These are phyloP conservation scores for Porogramme epimiltina DNA, from an alignment of 1,284 basidiomycete species.

Conservation along the genomic window DNA sequence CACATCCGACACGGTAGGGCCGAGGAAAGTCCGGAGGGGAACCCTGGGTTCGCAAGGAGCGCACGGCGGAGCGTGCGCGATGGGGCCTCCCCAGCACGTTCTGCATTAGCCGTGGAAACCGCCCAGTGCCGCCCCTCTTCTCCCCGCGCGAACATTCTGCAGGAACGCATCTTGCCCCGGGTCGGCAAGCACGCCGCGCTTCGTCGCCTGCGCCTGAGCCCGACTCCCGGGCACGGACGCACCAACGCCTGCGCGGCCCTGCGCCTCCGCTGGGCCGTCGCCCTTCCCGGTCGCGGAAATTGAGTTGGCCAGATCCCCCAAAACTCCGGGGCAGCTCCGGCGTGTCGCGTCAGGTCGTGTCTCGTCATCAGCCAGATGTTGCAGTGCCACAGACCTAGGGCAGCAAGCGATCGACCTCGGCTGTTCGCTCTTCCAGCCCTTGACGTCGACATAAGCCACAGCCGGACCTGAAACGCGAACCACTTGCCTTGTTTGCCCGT, in stretches of 20 bases:
- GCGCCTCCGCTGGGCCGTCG: background rate
- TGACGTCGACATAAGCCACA: too few relatives aligned
- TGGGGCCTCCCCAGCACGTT: slow-evolving; percentile 3
- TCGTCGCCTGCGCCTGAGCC: background rate
- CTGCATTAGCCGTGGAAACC: slow-evolving; percentile 13
- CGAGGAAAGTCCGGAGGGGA: slow-evolving; percentile 33
- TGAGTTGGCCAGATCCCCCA: slow-evolving; percentile 18
- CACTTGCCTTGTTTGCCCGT: too few relatives aligned
- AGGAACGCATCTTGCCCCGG: background rate
- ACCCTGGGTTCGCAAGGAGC: slow-evolving; percentile 9
- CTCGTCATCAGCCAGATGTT: background rate
- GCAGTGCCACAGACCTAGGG: background rate
- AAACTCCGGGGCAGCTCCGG: slow-evolving; percentile 23
- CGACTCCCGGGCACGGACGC: background rate
- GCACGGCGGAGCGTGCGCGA: slow-evolving; percentile 10
- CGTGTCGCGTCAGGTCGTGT: background rate
- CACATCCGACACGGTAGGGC: slow-evolving; percentile 31
- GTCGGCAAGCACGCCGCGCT: background rate
- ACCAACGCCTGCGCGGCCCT: background rate
- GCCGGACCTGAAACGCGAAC: too few relatives aligned
- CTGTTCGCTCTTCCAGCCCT: background rate
- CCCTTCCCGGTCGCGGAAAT: slow-evolving; percentile 3
- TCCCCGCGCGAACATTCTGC: slow-evolving; percentile 14
- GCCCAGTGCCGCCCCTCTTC: slow-evolving; percentile 6
- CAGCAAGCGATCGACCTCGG: slow-evolving; percentile 3